Evolutionary conservation across 371 early-diverging fungal species (phyloP).

Genomic region (Actinomortierella wolfii): DNA sequence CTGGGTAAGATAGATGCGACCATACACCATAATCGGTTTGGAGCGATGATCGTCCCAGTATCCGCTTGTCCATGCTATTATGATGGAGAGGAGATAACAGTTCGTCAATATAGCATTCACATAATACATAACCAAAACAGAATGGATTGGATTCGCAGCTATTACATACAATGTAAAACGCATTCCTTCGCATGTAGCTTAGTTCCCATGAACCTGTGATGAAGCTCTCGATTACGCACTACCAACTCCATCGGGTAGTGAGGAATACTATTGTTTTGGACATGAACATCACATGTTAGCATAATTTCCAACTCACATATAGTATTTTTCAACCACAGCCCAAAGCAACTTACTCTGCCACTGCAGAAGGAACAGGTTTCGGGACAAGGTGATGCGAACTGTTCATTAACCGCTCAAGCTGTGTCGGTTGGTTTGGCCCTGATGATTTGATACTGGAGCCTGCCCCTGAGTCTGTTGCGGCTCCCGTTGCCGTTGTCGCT

Average conservation of each 20-base stretch:
- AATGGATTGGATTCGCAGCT: too few relatives aligned
- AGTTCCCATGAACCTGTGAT: constrained; percentile 41
- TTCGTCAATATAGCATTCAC: too few relatives aligned
- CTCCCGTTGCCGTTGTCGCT: too few relatives aligned
- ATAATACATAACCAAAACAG: too few relatives aligned
- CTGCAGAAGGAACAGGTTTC: constrained; percentile 14
- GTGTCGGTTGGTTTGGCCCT: constrained; percentile 3
- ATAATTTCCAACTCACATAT: background rate
- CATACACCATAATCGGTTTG: constrained; percentile 34
- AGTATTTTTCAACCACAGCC: background rate
- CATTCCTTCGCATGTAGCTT: constrained; percentile 40
- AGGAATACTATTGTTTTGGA: constrained; percentile 16
- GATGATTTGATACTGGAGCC: too few relatives aligned
- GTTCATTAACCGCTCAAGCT: constrained; percentile 43
- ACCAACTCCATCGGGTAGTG: constrained; percentile 41
- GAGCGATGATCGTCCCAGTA: constrained; percentile 32
- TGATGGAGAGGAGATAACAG: too few relatives aligned
- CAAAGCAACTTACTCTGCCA: constrained; percentile 22
- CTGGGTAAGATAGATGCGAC: constrained; percentile 36
- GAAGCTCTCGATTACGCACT: constrained; percentile 39
- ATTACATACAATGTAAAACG: constrained; percentile 24
- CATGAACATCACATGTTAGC: background rate
- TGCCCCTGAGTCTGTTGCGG: too few relatives aligned
- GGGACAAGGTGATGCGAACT: constrained; percentile 42
- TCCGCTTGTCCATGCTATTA: constrained; percentile 34